phyloP scores from a whole-genome alignment of 2,329 filamentous ascomycete species.

The Fusarium sp. region DNA sequence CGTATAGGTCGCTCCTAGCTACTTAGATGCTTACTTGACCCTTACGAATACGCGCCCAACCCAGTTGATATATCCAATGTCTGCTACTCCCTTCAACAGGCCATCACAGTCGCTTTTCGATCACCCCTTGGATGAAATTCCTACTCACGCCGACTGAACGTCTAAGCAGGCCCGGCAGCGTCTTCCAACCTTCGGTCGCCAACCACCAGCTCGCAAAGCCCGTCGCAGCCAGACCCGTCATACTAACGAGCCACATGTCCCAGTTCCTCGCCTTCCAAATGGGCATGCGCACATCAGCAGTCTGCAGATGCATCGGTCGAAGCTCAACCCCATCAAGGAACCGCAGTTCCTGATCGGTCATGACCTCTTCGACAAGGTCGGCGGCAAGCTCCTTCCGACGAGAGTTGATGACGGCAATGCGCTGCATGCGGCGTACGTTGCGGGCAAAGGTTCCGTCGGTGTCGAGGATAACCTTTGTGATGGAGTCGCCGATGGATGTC shows the following conservation, averaged over 20 bases:
- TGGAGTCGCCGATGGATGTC: constrained; percentile 47
- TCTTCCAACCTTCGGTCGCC: constrained; percentile 26
- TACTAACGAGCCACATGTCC: constrained; percentile 49
- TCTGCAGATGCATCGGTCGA: constrained; percentile 57
- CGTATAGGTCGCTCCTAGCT: not conserved
- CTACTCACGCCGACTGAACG: not conserved
- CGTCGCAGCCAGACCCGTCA: constrained; percentile 21
- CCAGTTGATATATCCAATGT: not conserved
- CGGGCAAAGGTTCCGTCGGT: constrained; percentile 44
- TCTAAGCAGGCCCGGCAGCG: constrained; percentile 19
- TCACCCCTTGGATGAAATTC: not conserved
- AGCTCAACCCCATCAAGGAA: constrained; percentile 31
- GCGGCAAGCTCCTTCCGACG: constrained; percentile 53
- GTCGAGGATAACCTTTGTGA: constrained; percentile 45
- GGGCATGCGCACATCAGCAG: constrained; percentile 57
- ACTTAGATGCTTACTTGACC: not conserved
- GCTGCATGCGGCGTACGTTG: constrained; percentile 53
- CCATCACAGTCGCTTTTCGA: not conserved
- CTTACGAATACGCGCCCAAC: not conserved
- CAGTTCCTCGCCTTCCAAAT: constrained; percentile 53
- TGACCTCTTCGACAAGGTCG: constrained; percentile 56
- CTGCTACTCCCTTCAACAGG: not conserved
- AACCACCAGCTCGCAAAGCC: constrained; percentile 37
- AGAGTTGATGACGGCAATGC: constrained; percentile 53
- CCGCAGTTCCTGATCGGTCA: constrained; percentile 51